Base-by-base conservation (phyloP, 2,329 filamentous ascomycete species). In the Laburnicola sp. region DNA sequence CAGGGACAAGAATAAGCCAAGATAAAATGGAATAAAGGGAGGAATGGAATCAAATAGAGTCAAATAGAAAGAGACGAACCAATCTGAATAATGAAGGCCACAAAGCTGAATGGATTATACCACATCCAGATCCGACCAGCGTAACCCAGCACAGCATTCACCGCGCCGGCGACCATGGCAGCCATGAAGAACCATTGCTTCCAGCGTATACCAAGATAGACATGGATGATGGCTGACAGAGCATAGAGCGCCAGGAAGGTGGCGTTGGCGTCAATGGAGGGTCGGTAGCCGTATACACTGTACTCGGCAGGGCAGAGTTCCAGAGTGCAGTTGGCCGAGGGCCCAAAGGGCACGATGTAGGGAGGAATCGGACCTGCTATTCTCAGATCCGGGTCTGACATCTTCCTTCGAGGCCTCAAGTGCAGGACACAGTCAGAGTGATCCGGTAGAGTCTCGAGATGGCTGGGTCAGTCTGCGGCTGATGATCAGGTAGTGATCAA, bases 101-200 rank as follows among this genome's bases (percentile, higher is more conserved):
- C 38, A 28, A 59, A 59, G 27, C 45, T 37, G n/a, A 59, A 59
- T 2, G 57, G 57, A 36, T 59, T 54, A 1, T 22, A n/a, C 22
- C 57, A 31, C 21, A 59, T 37, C 49, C 55, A 40, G 27, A 52
- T 38, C 9, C 56, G 41, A 2, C 56, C 53, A 2, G 6, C 50
- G 9, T 58, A 58, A 5, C 56, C 56, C 3, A 50, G 34, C 4
- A 56, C 35, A 32, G 56, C 41, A 11, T 51, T 40, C 43, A 43
- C 40, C 26, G 47, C 53, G 6, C 56, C 56, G 2, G 39, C 37
- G 2, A 36, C 34, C 27, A 58, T 38, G 22, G 39, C 48, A 1
- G 8, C 41, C 40, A 46, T 45, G 25, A 44, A 53, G 2, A 11
- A 10, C 47, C 47, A 56, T 1, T 44, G 21, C 28, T 45, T 48